phyloP scores from a whole-genome alignment of 805 yeast species.

The Yamadazyma philogaea region DNA sequence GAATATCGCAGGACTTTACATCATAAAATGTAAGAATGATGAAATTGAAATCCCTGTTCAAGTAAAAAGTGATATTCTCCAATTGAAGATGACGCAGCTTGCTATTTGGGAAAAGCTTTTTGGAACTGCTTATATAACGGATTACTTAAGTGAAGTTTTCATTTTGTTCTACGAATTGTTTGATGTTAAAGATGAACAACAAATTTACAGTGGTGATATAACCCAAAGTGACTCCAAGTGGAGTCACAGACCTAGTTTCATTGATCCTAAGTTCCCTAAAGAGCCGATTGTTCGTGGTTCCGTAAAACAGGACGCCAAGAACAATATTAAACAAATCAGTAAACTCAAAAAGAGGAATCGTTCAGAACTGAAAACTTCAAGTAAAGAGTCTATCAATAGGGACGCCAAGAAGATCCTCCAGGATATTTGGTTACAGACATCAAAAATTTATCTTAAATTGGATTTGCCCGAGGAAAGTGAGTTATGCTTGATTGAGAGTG shows the following conservation, averaged over 20 bases:
- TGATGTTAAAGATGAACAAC: constrained; percentile 22
- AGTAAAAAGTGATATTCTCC: constrained; percentile 51
- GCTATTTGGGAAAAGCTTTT: constrained; percentile 61
- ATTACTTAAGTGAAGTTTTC: constrained; percentile 64
- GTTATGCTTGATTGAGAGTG: constrained; percentile 72
- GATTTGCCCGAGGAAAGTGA: constrained; percentile 59
- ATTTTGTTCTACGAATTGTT: constrained; percentile 53
- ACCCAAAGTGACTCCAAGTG: constrained; percentile 22
- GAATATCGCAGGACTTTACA: constrained; percentile 38
- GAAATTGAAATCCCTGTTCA: constrained; percentile 24
- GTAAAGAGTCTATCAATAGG: constrained; percentile 3
- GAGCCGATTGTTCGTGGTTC: constrained; percentile 6
- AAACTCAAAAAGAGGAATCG: constrained; percentile 9
- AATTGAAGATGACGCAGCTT: constrained; percentile 72
- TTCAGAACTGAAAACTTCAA: constrained; percentile 7
- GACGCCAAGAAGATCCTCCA: constrained; percentile 42
- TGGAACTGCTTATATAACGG: constrained; percentile 58
- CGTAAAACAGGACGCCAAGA: constrained; percentile 18
- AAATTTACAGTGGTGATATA: constrained; percentile 6
- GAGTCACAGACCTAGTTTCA: constrained; percentile 42
- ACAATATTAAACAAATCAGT: constrained; percentile 19
- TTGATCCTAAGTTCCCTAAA: constrained; percentile 25
- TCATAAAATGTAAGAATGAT: constrained; percentile 25
- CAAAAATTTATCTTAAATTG: constrained; percentile 58
- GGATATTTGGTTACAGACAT: constrained; percentile 71